Base-by-base conservation (phyloP, 768 basidiomycete genomes). In the Tubosaeta brunneosetosa region DNA sequence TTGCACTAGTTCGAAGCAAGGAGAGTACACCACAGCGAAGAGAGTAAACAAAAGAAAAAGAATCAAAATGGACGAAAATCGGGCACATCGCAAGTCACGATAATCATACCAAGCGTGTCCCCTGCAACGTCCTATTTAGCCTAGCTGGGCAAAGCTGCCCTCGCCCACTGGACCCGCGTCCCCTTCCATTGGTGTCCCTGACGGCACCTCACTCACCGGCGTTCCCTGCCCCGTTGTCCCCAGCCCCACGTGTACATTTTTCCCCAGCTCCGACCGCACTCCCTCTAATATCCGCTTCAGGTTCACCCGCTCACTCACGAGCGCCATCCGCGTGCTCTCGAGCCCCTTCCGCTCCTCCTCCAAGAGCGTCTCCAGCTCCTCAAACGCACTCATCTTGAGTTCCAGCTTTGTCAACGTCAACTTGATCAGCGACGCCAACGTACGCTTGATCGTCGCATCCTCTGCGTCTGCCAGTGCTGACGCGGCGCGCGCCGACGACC, bases 321-420 rank as follows among this genome's bases (percentile, higher is more conserved):
- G 73, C 36, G 83, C 79, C 71, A 91, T 77, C 50, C 90, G 80
- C 19, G 88, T 84, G 44, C 84, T 83, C 75, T 99, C 97, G 41
- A 99, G 71, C 33, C 82, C 76, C 55, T 87, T 80, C 51, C 93
- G 80, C 70, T 99, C 97, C 48, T 91, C 86, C 66, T 98, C 97
- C 47, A 99, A 74, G 9, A 93, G 73, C 44, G 89, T 87, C 66
- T 99, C 97, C 52, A 99, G 75, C 68, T 91, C 86, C 66, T 97
- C 97, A 63, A 98, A 97, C 67, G 94, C 91, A 2, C 81, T 72
- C 84, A 94, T 90, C 77, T 99, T 98, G 49, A 95, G 75, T 64
- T 97, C 94, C 34, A 98, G 83, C 70, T 98, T 98, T 44, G 79
- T 91, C 61, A 81, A 77, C 53, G 79, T 91, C 50, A 90, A 77